Conservation (phyloP, 768 basidiomycete species). For the Podaxis rugospora region DNA sequence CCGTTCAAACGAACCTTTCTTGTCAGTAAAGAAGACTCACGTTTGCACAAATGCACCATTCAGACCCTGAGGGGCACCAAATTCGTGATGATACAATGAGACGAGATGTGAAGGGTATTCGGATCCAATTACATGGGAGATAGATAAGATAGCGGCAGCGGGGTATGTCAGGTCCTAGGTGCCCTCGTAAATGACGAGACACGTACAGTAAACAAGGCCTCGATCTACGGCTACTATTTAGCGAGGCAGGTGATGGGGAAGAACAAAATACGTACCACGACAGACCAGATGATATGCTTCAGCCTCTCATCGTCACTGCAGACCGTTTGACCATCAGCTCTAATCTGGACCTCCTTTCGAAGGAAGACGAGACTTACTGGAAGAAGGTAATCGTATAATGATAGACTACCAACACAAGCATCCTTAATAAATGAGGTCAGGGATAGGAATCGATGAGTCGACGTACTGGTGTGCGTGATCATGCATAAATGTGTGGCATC, state of each 20-base stretch:
- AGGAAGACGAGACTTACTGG: conserved; percentile 21
- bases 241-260: background rate
- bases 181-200: background rate
- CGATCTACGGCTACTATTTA: conserved; percentile 26
- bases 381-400: conserved; percentile 43
- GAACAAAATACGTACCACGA: background rate
- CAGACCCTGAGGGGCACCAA: conserved; percentile 32
- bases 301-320: conserved; percentile 9
- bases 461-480: conserved; percentile 41
- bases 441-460: background rate
- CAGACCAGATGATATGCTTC: conserved; percentile 12
- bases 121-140: background rate
- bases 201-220: conserved; percentile 42
- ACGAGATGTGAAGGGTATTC: background rate
- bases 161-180: background rate
- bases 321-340: background rate
- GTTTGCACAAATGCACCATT: conserved; percentile 50
- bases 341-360: background rate
- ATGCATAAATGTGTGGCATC: conserved; percentile 46
- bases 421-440: background rate
- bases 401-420: conserved; percentile 30
- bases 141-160: background rate
- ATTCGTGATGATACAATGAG: conserved; percentile 2
- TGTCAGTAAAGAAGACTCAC: conserved; percentile 20
- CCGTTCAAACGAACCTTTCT: background rate